These are phyloP conservation scores for Crataegus laevigata DNA, from an alignment of 306 rosid species.

Conservation along the genomic window DNA sequence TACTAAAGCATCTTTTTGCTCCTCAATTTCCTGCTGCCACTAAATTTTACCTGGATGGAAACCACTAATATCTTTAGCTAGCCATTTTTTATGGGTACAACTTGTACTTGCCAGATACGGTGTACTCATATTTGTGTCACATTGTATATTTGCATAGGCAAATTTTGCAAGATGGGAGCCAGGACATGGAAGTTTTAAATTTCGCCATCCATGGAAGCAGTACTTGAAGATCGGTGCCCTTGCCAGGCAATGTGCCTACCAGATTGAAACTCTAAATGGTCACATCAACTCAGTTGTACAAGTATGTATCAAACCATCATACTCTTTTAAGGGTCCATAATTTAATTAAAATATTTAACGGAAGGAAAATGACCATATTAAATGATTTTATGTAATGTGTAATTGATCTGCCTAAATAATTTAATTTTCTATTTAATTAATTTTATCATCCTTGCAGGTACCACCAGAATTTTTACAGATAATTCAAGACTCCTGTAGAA, in stretches of 20 bases:
- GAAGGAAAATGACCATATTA: not conserved
- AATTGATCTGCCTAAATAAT: not conserved
- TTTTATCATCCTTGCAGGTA: constrained; percentile 21
- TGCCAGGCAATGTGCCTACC: constrained; percentile 65
- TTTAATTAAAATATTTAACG: not conserved
- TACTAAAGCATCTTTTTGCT: not conserved
- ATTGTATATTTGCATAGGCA: constrained; percentile 32
- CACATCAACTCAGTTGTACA: constrained; percentile 40
- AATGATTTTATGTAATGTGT: not conserved
- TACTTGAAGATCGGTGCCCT: constrained; percentile 73
- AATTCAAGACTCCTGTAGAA: constrained; percentile 50
- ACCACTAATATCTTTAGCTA: not conserved
- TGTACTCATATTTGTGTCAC: not conserved
- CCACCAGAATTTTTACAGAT: constrained; percentile 36
- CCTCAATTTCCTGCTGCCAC: not conserved
- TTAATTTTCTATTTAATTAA: not conserved
- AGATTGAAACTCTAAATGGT: constrained; percentile 57
- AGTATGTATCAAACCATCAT: constrained; percentile 23
- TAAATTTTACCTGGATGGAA: not conserved
- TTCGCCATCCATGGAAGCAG: constrained; percentile 84
- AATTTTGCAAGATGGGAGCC: constrained; percentile 96
- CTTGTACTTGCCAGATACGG: not conserved
- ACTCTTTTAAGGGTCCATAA: not conserved
- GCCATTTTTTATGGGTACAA: not conserved
- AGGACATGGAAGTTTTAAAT: constrained; percentile 65